These are phyloP conservation scores for Fusarium nygamai DNA, from an alignment of 2,329 filamentous ascomycete genomes.

Conservation along the genomic window DNA sequence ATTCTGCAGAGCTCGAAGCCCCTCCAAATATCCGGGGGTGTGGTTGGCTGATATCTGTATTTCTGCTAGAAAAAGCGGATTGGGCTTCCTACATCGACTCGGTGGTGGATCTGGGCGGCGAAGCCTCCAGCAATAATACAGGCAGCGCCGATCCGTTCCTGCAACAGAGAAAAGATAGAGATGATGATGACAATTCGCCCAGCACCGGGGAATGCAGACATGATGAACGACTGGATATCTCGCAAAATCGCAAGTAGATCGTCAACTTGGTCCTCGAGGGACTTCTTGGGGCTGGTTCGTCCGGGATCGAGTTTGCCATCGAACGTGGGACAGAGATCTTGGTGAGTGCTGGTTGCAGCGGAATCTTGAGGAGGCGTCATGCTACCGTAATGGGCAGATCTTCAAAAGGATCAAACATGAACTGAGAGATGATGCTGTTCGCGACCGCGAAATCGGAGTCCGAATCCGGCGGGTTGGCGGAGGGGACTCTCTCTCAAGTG, in stretches of 20 bases:
- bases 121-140: not conserved
- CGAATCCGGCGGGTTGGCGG: not conserved
- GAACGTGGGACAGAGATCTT: not conserved
- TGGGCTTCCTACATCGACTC: not conserved
- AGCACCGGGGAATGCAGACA: not conserved
- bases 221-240: not conserved
- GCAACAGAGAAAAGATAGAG: not conserved
- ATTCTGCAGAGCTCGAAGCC: no score
- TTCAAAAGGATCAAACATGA: not conserved
- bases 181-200: not conserved
- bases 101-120: not conserved
- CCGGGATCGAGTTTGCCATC: not conserved
- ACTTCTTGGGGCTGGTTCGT: not conserved
- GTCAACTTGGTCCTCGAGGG: not conserved
- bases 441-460: rapidly evolving
- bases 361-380: not conserved
- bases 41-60: not conserved
- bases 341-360: not conserved
- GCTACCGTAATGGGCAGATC: not conserved
- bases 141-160: not conserved
- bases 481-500: not conserved
- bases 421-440: not conserved
- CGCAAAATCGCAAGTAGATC: not conserved
- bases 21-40: no score
- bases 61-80: not conserved